Conservation (phyloP, 2,329 filamentous ascomycete species). For the Aspergillus sp. region DNA sequence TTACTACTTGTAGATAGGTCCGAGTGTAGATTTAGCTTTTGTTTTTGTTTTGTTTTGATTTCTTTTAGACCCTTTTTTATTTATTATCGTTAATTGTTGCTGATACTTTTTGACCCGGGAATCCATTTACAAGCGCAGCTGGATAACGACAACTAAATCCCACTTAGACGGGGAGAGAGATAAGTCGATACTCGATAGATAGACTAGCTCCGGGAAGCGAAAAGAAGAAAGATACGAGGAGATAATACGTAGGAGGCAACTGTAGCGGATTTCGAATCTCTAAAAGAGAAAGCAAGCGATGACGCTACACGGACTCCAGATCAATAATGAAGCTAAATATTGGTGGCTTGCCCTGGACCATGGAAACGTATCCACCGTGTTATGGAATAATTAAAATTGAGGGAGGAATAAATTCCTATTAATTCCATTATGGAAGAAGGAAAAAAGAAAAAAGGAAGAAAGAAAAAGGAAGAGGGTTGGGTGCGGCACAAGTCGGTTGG, state of each 20-base stretch:
- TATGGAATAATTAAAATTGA: conserved; percentile 5
- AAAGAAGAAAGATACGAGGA: not conserved
- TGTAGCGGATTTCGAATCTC: not conserved
- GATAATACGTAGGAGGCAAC: not conserved
- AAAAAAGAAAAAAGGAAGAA: not conserved
- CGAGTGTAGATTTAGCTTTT: too few species aligned
- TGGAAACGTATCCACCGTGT: conserved; percentile 7
- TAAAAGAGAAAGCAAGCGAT: not conserved
- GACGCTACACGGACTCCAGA: conserved; percentile 1
- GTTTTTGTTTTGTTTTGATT: too few species aligned
- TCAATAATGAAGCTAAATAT: conserved; percentile 9
- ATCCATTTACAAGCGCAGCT: too few species aligned
- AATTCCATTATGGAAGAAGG: not conserved
- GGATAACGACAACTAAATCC: too few species aligned
- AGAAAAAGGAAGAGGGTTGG: not conserved
- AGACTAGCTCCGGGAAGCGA: too few species aligned
- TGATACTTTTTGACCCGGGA: too few species aligned
- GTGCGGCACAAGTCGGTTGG: conserved; percentile 5
- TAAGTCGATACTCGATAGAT: too few species aligned
- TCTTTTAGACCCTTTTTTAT: too few species aligned
- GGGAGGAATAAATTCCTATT: too few species aligned
- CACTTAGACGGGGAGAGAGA: too few species aligned
- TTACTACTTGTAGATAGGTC: too few species aligned
- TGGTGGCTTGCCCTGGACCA: conserved; percentile 5
- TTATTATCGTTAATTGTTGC: too few species aligned